Conservation (phyloP, 2,329 filamentous ascomycete genomes). For the Clarireedia homoeocarpa region DNA sequence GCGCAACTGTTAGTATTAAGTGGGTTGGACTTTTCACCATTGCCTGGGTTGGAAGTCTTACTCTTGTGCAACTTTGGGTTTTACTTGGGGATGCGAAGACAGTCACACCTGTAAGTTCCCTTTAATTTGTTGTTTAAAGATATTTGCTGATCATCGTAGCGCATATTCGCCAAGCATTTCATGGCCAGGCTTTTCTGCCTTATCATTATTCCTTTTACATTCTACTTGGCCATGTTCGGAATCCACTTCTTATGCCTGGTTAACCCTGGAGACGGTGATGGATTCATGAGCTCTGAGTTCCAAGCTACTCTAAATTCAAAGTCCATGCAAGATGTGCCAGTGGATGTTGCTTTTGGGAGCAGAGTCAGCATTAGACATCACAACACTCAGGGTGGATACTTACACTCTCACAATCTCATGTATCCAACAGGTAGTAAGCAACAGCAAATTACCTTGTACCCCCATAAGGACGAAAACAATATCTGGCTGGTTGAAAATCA, state of each 20-base stretch:
- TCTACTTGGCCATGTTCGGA: slow-evolving; percentile 96
- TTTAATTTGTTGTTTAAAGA: not conserved
- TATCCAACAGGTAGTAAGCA: slow-evolving; percentile 97
- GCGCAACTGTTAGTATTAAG: slow-evolving; percentile 90
- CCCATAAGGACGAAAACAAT: slow-evolving; percentile 99
- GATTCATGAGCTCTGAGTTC: slow-evolving; percentile 99
- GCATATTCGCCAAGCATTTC: slow-evolving; percentile 88
- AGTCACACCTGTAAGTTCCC: slow-evolving; percentile 59
- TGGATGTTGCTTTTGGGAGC: slow-evolving; percentile 84
- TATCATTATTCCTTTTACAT: slow-evolving; percentile 77
- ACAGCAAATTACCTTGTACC: slow-evolving; percentile 96
- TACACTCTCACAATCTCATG: slow-evolving; percentile 96
- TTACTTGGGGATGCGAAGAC: slow-evolving; percentile 82
- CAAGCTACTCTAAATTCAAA: slow-evolving; percentile 96
- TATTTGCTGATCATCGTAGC: slow-evolving; percentile 35
- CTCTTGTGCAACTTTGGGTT: slow-evolving; percentile 88
- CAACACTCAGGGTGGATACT: slow-evolving; percentile 95
- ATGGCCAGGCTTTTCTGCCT: slow-evolving; percentile 86
- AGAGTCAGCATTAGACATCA: slow-evolving; percentile 81
- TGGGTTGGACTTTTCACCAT: slow-evolving; percentile 99
- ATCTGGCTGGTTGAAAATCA: slow-evolving; percentile 91
- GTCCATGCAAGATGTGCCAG: slow-evolving; percentile 89
- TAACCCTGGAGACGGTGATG: slow-evolving; percentile 95
- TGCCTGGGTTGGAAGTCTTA: slow-evolving; percentile 92
- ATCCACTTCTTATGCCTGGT: slow-evolving; percentile 91